Base-by-base conservation (phyloP, 164 flowering plant species). In the Aristolochia californica region DNA sequence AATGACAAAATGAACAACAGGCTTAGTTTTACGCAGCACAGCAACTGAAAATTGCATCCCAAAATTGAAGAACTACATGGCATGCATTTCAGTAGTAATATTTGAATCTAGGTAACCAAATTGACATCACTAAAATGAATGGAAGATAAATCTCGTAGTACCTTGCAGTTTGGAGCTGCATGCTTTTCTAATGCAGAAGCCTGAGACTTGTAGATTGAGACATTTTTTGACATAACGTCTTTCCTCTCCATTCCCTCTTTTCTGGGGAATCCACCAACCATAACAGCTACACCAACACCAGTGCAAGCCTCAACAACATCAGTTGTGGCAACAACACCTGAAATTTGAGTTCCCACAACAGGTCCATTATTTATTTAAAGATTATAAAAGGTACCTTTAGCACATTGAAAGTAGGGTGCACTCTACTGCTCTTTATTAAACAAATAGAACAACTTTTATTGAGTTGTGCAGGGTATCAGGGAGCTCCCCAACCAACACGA, bases 261-360 rank as follows among this genome's bases (percentile, higher is more conserved):
- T 74, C 98, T 87, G 1, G 98, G 98, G 77, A 93, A 93, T 14
- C 98, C 98, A 70, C 98, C 99, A 72, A 93, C 99, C 99, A 93
- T 89, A 57, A 93, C 83, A n/a, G 99, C 99, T 65, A 89, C 45
- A 43, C 75, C 84, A 57, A 93, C 99, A n/a, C 96, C 96, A 58
- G 85, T 81, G 79, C 99, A 89, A 55, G 87, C 99, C 77, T 93
- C 97, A 67, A 87, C 87, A 62, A 65, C 97, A 82, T 93, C 95
- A 59, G 96, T 93, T 55, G 98, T 89, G 50, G 98, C 98, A 78
- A 91, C 85, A 77, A 91, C 96, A 74, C 97, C 97, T 91, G 77
- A 58, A 58, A 48, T 38, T 62, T 40, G 40, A 34, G 40, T 3
- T 5, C 40, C 7, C 40, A 34, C 40, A 34, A 34, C 40, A 34